Evolutionary conservation across 345 rosid genomes (phyloP).

Genomic region (Sisymbrium irio): DNA sequence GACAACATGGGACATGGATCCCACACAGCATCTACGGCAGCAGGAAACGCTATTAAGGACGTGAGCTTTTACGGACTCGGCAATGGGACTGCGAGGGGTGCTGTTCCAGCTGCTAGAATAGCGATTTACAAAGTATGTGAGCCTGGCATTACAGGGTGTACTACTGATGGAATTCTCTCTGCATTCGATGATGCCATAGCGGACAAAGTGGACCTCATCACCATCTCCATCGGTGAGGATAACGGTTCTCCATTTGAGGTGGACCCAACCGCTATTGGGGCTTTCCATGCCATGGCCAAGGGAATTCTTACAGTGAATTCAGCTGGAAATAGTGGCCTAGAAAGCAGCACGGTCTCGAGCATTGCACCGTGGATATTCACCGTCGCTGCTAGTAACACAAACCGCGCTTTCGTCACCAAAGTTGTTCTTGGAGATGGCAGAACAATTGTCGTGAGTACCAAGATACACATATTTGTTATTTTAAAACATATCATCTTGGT

Average conservation of each 20-base stretch:
- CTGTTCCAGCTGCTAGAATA: slow-evolving; percentile 52
- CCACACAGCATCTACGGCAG: slow-evolving; percentile 62
- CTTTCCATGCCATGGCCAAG: slow-evolving; percentile 54
- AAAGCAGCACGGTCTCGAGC: background rate
- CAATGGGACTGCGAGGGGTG: slow-evolving; percentile 51
- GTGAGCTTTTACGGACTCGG: slow-evolving; percentile 46
- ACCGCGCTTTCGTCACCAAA: slow-evolving; percentile 40
- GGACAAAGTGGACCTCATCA: slow-evolving; percentile 42
- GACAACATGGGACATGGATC: slow-evolving; percentile 42
- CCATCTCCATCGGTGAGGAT: slow-evolving; percentile 36
- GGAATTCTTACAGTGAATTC: slow-evolving; percentile 50
- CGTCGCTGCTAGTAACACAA: slow-evolving; percentile 48
- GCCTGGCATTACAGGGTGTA: background rate
- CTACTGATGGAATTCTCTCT: slow-evolving; percentile 25
- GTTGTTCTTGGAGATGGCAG: slow-evolving; percentile 46
- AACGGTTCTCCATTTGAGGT: background rate
- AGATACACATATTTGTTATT: background rate
- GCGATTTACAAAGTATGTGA: slow-evolving; percentile 46
- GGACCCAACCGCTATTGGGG: slow-evolving; percentile 41
- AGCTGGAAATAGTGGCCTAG: slow-evolving; percentile 46
- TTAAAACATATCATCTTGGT: background rate
- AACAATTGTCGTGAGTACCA: slow-evolving; percentile 38
- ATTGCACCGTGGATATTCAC: slow-evolving; percentile 52
- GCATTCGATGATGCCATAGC: slow-evolving; percentile 48
- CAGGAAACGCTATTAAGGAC: slow-evolving; percentile 42